Conservation (phyloP, 371 early-diverging fungal species). For the Chytridium lagenaria region DNA sequence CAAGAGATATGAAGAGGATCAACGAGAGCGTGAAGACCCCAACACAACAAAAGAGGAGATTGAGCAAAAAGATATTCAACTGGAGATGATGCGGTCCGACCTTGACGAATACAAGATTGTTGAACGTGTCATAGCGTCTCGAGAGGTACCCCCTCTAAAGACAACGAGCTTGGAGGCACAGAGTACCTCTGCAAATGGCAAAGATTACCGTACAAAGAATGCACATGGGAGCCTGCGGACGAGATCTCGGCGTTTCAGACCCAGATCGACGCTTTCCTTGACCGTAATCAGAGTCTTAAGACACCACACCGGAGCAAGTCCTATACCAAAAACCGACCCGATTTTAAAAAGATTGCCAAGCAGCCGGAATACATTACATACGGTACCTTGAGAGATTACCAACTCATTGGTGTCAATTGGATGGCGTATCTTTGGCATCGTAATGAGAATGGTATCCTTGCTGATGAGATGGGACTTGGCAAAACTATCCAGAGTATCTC, state of each 20-base stretch:
- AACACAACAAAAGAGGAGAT: conserved; percentile 81
- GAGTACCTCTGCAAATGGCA: conserved; percentile 96
- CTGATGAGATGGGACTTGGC: conserved; percentile 90
- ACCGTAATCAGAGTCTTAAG: conserved; percentile 71
- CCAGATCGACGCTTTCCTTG: conserved; percentile 83
- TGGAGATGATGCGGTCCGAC: conserved; percentile 80
- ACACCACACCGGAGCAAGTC: conserved; percentile 74
- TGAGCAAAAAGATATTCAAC: conserved; percentile 83
- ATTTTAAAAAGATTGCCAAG: conserved; percentile 73
- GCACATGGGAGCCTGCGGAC: conserved; percentile 89
- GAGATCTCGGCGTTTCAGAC: conserved; percentile 49
- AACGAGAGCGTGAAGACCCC: conserved; percentile 70
- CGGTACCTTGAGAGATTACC: conserved; percentile 96
- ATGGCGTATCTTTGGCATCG: conserved; percentile 97
- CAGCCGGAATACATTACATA: conserved; percentile 86
- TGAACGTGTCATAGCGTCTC: conserved; percentile 84
- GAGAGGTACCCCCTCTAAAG: conserved; percentile 53
- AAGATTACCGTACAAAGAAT: conserved; percentile 82
- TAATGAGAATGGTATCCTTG: conserved; percentile 94
- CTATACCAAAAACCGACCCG: conserved; percentile 68
- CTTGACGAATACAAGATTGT: conserved; percentile 84
- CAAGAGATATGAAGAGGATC: conserved; percentile 68
- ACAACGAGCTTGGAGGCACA: conserved; percentile 44
- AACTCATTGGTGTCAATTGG: conserved; percentile 98
- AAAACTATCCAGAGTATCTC: conserved; percentile 99